Evolutionary conservation across 176 grass and related monocot genomes (phyloP).

Genomic region (Pharus latifolius): DNA sequence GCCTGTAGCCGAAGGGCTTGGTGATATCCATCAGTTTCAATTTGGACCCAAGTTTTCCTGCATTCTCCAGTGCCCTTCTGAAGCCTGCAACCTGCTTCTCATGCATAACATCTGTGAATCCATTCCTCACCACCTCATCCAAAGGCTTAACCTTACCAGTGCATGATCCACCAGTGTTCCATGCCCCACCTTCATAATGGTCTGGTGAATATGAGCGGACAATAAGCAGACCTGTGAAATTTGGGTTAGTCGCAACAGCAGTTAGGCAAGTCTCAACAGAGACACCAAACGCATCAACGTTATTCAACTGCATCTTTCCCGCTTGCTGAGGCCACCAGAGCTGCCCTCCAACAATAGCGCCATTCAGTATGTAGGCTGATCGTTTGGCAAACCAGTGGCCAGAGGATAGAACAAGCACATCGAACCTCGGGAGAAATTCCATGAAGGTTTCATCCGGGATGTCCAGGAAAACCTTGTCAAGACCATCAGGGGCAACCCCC

Average conservation of each 20-base stretch:
- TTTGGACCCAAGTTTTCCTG: slow-evolving; percentile 25
- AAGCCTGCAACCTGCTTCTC: slow-evolving; percentile 60
- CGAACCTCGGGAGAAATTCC: slow-evolving; percentile 66
- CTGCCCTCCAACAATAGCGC: slow-evolving; percentile 65
- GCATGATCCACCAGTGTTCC: slow-evolving; percentile 90
- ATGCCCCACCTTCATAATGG: slow-evolving; percentile 85
- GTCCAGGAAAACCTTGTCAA: slow-evolving; percentile 86
- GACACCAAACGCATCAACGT: slow-evolving; percentile 65
- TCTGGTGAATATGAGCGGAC: slow-evolving; percentile 81
- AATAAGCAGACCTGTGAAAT: slow-evolving; percentile 72
- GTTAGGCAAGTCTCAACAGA: slow-evolving; percentile 73
- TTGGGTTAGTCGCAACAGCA: slow-evolving; percentile 56
- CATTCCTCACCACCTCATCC: slow-evolving; percentile 47
- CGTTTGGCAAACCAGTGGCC: slow-evolving; percentile 91
- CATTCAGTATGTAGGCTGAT: slow-evolving; percentile 64
- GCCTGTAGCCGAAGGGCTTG: slow-evolving; percentile 57
- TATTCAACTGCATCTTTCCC: slow-evolving; percentile 75
- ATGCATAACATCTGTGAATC: slow-evolving; percentile 73
- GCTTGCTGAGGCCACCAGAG: slow-evolving; percentile 70
- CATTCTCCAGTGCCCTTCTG: slow-evolving; percentile 48
- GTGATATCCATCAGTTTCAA: slow-evolving; percentile 92
- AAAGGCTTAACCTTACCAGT: slow-evolving; percentile 66
- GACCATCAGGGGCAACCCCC: slow-evolving; percentile 42
- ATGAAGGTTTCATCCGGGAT: slow-evolving; percentile 72
- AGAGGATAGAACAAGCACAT: slow-evolving; percentile 86